Evolutionary conservation across 225 moss, liverwort and hornwort genomes (phyloP).

Genomic region (Physcomitrellopsis africana): DNA sequence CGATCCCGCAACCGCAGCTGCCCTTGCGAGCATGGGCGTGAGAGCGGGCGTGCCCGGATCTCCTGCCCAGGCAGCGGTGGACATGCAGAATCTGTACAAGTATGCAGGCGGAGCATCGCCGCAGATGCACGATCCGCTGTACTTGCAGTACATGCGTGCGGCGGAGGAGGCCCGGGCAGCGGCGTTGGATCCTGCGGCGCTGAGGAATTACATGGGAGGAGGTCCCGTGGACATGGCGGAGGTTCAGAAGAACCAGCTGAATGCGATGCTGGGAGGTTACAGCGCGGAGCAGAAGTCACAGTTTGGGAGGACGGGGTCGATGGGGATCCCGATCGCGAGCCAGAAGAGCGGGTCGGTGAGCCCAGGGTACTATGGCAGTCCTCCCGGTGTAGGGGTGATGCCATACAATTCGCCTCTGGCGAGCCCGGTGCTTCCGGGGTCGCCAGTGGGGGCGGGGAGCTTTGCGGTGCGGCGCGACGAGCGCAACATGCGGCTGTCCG

Average conservation of each 20-base stretch:
- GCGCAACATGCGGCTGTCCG: constrained; percentile 70
- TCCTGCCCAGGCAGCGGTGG: constrained; percentile 72
- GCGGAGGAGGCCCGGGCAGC: constrained; percentile 85
- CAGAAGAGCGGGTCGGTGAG: constrained; percentile 96
- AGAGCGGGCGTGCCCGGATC: constrained; percentile 72
- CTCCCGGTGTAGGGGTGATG: constrained; percentile 88
- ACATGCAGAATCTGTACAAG: constrained; percentile 90
- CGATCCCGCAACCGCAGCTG: constrained; percentile 86
- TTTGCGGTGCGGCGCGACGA: constrained; percentile 76
- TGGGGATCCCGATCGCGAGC: constrained; percentile 74
- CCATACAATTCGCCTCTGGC: constrained; percentile 86
- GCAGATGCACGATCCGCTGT: constrained; percentile 80
- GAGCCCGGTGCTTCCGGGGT: constrained; percentile 92
- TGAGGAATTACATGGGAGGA: constrained; percentile 73
- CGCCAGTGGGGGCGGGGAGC: constrained; percentile 77
- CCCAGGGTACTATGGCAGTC: constrained; percentile 95
- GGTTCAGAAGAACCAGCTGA: constrained; percentile 92
- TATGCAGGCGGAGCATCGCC: constrained; percentile 62
- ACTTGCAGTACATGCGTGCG: constrained; percentile 76
- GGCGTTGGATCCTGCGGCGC: constrained; percentile 70
- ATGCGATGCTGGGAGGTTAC: constrained; percentile 80
- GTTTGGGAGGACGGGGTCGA: constrained; percentile 70
- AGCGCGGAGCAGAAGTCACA: constrained; percentile 76
- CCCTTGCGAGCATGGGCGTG: constrained; percentile 89
- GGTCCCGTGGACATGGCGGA: constrained; percentile 83